Evolutionary conservation across 2,329 filamentous ascomycete species (phyloP), one percentile per base, ranked within the genome.

Genomic region (Arthrobotrys sphaeroides): DNA sequence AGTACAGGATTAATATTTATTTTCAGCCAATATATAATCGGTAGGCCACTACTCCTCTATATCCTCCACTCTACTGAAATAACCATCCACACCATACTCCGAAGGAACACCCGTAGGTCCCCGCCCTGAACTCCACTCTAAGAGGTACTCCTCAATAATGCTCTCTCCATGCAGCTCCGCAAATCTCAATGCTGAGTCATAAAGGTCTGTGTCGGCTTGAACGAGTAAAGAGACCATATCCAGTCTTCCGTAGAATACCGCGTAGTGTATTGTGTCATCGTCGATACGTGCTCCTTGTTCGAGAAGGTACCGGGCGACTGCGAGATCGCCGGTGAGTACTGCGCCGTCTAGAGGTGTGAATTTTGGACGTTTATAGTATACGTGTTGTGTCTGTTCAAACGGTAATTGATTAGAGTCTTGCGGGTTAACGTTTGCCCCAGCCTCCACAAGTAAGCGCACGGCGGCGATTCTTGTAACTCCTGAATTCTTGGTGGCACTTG

Each of bases 151-250:
- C 10, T 22, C 9, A 13, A 66, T 66, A 1, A 43, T 4, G 7
- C 7, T 6, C 20, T 53, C 31, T 2, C 24, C 24, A 5, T 22
- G 16, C 4, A 16, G 3, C 2, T 12, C 20, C 12, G 45, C 9
- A 22, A 31, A 7, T 20, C 31, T 2, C 13, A 55, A 28, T 4
- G 60, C 60, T 3, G 6, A 24, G 10, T 55, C 20, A n/a, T 55
- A 66, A 16, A 22, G 28, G 20, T 2, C 28, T 5, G 47, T 31
- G 36, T 55, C n/a, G 7, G 18, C 36, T 28, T 66, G 45, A 3
- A 66, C 45, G 1, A 66, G n/a, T 12, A 66, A 20, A 22, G 61
- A 55, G 16, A 55, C 61, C 61, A 55, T 66, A 20, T 66, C 61
- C 2, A 66, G n/a, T 1, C 47, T 47, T 4, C 33, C 45, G 2